phyloP scores from a whole-genome alignment of 805 yeast genomes.

The Metschnikowia bowlesiae region DNA sequence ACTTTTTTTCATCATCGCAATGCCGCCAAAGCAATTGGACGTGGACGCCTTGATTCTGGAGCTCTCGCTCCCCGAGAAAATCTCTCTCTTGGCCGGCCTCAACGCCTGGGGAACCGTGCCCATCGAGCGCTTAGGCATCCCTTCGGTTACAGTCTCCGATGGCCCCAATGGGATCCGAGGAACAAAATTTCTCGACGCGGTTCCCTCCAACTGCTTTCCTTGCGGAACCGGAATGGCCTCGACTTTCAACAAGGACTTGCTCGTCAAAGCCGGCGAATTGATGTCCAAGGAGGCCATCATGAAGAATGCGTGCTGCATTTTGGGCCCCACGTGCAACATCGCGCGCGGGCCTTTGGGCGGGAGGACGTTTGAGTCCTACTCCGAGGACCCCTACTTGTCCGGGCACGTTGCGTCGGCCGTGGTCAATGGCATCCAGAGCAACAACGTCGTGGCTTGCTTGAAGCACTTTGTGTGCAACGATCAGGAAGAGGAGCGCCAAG shows the following conservation, averaged over 20 bases:
- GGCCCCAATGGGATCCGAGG: conserved; percentile 68
- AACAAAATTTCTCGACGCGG: conserved; percentile 47
- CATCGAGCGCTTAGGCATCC: conserved; percentile 15
- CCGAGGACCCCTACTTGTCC: conserved; percentile 53
- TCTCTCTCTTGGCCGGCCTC: conserved; percentile 35
- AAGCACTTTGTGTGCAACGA: conserved; percentile 66
- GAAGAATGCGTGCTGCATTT: conserved; percentile 48
- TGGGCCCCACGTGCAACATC: conserved; percentile 45
- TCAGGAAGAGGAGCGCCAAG: conserved; percentile 50
- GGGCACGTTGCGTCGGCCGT: conserved; percentile 46
- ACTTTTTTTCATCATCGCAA: neutral
- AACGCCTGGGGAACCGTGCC: conserved; percentile 14
- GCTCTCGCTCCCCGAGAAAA: conserved; percentile 32
- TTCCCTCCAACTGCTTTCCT: conserved; percentile 56
- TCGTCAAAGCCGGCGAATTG: conserved; percentile 44
- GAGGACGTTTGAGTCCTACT: conserved; percentile 57
- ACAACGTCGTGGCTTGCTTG: conserved; percentile 50
- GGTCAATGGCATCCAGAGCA: conserved; percentile 51
- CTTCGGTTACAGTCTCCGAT: conserved; percentile 30
- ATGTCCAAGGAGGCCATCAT: conserved; percentile 53
- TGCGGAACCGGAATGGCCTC: conserved; percentile 59
- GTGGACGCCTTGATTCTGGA: conserved; percentile 27
- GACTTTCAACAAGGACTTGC: conserved; percentile 49
- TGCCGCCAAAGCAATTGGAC: conserved; percentile 19
- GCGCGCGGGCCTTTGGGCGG: conserved; percentile 59